phyloP scores from a whole-genome alignment of 225 moss, liverwort and hornwort species.

The Anthoceros angustus region DNA sequence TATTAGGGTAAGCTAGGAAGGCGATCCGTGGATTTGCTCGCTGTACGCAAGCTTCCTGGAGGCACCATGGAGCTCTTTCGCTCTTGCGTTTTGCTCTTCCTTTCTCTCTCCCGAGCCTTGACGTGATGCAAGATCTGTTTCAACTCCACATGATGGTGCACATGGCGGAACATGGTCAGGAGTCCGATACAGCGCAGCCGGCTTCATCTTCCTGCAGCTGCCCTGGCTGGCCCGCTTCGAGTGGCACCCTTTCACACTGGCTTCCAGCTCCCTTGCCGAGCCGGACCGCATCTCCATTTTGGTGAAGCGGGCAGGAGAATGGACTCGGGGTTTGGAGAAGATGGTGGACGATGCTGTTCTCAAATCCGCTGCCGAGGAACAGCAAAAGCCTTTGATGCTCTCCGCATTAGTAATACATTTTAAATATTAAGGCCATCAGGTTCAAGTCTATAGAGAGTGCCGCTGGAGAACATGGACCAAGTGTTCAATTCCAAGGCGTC shows the following conservation, averaged over 20 bases:
- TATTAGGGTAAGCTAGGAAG: no score
- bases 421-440: neutral
- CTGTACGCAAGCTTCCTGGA: conserved; percentile 6
- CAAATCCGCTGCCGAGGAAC: neutral
- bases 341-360: conserved; percentile 14
- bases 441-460: neutral
- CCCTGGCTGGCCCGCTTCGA: conserved; percentile 29
- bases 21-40: conserved; percentile 10
- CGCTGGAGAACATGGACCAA: neutral
- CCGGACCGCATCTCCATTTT: conserved; percentile 29
- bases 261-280: conserved; percentile 26
- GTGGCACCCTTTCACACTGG: conserved; percentile 54
- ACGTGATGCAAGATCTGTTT: no score
- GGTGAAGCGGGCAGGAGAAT: conserved; percentile 40
- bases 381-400: neutral
- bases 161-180: neutral
- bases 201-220: conserved; percentile 14
- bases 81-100: no score
- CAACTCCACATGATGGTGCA: neutral
- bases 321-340: conserved; percentile 17
- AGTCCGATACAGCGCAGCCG: neutral
- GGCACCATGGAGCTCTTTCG: conserved; percentile 19
- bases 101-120: no score
- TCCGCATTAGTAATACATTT: no score
- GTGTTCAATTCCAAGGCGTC: neutral